phyloP scores from a whole-genome alignment of 768 basidiomycete genomes.

The Hypholoma sublateritium region DNA sequence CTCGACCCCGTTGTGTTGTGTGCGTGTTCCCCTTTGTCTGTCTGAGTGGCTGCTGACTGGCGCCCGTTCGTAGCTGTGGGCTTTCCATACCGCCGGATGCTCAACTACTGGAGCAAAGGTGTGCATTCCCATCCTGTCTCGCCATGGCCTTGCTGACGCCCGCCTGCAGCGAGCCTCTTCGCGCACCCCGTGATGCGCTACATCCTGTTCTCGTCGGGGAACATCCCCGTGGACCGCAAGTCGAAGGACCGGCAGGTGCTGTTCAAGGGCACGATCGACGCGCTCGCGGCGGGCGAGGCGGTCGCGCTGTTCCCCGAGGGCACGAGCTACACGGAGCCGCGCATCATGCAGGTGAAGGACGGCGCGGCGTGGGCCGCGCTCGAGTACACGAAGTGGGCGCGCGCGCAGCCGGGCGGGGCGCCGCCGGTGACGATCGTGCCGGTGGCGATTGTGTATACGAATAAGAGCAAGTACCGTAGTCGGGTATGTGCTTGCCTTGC shows the following conservation, averaged over 20 bases:
- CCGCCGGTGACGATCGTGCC: conserved; percentile 67
- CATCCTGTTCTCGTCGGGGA: conserved; percentile 87
- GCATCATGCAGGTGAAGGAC: conserved; percentile 91
- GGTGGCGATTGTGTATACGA: conserved; percentile 88
- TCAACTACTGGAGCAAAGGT: conserved; percentile 97
- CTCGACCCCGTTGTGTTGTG: conserved; percentile 83
- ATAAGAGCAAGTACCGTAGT: conserved; percentile 95
- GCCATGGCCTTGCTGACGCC: not conserved
- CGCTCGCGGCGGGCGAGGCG: conserved; percentile 72
- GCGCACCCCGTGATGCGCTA: conserved; percentile 70
- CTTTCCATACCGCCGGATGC: conserved; percentile 77
- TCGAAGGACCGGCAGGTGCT: conserved; percentile 88
- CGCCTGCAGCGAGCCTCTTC: conserved; percentile 68
- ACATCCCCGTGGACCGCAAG: conserved; percentile 96
- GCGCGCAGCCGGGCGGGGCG: conserved; percentile 49
- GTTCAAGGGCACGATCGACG: conserved; percentile 88
- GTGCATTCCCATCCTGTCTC: conserved; percentile 6
- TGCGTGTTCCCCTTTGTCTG: conserved; percentile 37
- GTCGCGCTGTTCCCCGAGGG: conserved; percentile 96
- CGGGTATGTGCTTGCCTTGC: too few relatives aligned
- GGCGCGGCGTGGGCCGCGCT: conserved; percentile 94
- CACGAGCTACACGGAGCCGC: conserved; percentile 90
- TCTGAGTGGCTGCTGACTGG: conserved; percentile 6
- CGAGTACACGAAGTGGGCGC: conserved; percentile 84
- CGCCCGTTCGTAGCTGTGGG: conserved; percentile 56